Evolutionary conservation across 805 yeast species (phyloP), one percentile per base, ranked within the genome.

Genomic region (Wickerhamiella sorbophila): DNA sequence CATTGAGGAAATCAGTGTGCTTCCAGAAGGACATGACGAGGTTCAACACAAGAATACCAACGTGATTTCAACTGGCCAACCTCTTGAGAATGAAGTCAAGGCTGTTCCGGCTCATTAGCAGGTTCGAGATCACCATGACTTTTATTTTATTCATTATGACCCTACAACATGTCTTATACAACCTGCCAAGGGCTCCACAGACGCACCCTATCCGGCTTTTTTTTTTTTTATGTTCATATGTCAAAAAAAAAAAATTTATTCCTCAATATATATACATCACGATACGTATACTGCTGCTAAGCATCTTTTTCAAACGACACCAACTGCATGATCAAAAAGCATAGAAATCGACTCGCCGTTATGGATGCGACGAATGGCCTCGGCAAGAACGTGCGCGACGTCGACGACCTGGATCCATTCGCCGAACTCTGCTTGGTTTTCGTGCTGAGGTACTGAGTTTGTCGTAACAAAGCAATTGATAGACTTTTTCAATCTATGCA

Each of bases 301-400:
- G 14, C 31, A 26, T 9, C 15, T 34, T n/a, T 29, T 15, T 34
- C 36, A 40, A 8, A 36, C 16, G 15, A 44, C 31, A 6, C 36
- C 43, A 34, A 45, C 22, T 6, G 43, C 93, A 52, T 82, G 87
- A 53, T 86, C 95, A 63, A 87, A 91, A 46, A 91, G 67, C 83
- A 85, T 80, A 16, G 94, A 79, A 15, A 91, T 94, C 14, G 88
- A 77, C 65, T 91, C 99, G 51, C 99, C 99, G 52, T 91, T 91
- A 61, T 91, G 94, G 39, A 91, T 88, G 60, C 99, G 72, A 59
- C 99, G 71, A 36, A 91, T 85, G 1, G 96, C 88, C 62, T 91
- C 99, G 15, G 93, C 95, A 52, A 91, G 80, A 16, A 91, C 74
- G 44, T 81, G 68, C 8, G 94, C 77, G 5, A 91, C 91, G 52